Evolutionary conservation across 148 eudicot species (phyloP).

Genomic region (Cornus controversa): DNA sequence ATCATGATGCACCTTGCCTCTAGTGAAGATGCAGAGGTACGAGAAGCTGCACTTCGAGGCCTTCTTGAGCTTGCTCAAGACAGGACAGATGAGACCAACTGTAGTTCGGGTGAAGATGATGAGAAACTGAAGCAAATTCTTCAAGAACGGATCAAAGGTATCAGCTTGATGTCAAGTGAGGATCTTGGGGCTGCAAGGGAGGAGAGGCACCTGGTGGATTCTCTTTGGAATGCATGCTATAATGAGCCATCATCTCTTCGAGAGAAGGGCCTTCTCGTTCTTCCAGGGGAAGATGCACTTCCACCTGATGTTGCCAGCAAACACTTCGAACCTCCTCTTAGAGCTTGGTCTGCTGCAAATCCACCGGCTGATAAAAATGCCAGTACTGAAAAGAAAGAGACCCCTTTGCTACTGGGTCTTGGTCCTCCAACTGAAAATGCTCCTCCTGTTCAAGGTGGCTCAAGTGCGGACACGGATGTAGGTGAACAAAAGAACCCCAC

Average conservation of each 20-base stretch:
- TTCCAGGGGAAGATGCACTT: constrained; percentile 75
- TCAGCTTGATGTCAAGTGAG: constrained; percentile 70
- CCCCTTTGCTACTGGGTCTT: constrained; percentile 65
- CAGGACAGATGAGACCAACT: constrained; percentile 21
- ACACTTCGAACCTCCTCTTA: constrained; percentile 75
- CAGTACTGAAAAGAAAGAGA: constrained; percentile 47
- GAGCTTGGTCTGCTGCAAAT: constrained; percentile 84
- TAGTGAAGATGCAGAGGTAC: constrained; percentile 61
- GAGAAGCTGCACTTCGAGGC: constrained; percentile 83
- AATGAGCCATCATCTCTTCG: constrained; percentile 73
- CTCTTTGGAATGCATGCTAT: constrained; percentile 65
- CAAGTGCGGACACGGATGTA: constrained; percentile 13
- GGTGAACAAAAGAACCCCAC: background rate
- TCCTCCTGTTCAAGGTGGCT: constrained; percentile 2
- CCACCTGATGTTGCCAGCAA: constrained; percentile 86
- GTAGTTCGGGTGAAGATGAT: constrained; percentile 43
- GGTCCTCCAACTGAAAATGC: constrained; percentile 21
- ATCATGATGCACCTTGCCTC: constrained; percentile 79
- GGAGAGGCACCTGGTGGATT: constrained; percentile 79
- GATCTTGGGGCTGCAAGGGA: constrained; percentile 72
- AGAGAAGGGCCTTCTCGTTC: constrained; percentile 69
- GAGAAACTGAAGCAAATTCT: constrained; percentile 69
- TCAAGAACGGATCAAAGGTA: constrained; percentile 58
- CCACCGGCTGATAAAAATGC: constrained; percentile 29
- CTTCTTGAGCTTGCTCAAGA: constrained; percentile 65